These are phyloP conservation scores for Colletotrichum nymphaeae DNA, from an alignment of 2,329 filamentous ascomycete genomes.

Conservation along the genomic window DNA sequence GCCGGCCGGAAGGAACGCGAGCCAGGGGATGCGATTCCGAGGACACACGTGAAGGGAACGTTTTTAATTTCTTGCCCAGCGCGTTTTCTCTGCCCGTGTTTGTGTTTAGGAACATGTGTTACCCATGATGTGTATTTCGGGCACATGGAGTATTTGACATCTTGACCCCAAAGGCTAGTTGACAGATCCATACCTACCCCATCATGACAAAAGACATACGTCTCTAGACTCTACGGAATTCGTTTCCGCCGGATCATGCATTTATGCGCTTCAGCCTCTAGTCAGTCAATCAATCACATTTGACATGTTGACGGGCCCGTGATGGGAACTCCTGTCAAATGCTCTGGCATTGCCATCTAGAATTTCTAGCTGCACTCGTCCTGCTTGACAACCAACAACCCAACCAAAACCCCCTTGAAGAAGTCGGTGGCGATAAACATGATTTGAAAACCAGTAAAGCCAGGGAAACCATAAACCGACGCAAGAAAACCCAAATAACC, in stretches of 20 bases:
- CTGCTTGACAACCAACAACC: background rate
- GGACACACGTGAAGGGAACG: slow-evolving; percentile 2
- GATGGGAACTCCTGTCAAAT: slow-evolving; percentile 14
- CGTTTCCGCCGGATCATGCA: slow-evolving; percentile 27
- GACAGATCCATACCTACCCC: background rate
- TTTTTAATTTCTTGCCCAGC: background rate
- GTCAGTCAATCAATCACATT: background rate
- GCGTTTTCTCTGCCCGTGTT: background rate
- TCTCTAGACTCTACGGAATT: background rate
- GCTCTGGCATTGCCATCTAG: background rate
- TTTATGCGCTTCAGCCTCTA: slow-evolving; percentile 2
- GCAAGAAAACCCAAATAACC: slow-evolving; percentile 20
- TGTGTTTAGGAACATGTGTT: slow-evolving; percentile 17
- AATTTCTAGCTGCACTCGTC: background rate
- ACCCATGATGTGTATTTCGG: background rate
- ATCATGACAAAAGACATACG: background rate
- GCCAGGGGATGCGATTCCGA: background rate
- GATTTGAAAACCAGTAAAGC: background rate
- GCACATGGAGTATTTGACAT: slow-evolving; percentile 17
- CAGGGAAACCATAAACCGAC: background rate
- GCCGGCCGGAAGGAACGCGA: background rate
- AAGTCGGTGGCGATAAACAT: background rate
- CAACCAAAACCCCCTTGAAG: background rate
- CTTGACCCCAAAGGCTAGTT: background rate
- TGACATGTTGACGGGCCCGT: background rate